A percentile compares a stretch with the other conserved stretches of the same genome.
Conservation (phyloP, 108 stramenopile species). For the Cyclotella choctawhatcheeana region DNA sequence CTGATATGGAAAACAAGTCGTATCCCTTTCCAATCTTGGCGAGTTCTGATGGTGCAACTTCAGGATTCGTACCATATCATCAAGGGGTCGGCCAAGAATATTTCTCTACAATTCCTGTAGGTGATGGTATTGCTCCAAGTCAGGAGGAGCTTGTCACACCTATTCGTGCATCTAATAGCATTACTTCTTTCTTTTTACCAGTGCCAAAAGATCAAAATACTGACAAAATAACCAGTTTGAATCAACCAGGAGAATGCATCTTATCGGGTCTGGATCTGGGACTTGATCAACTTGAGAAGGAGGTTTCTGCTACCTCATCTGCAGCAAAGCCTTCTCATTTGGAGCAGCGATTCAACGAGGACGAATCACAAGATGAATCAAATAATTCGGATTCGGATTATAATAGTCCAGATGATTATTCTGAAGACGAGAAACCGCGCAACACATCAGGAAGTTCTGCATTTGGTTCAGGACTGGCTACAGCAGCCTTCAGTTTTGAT, state of each 20-base stretch:
- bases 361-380: not conserved
- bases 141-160: no score
- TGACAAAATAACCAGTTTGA: not conserved
- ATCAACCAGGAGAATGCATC: slow-evolving; percentile 23
- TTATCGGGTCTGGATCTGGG: slow-evolving; percentile 42
- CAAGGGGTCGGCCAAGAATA: slow-evolving; percentile 16
- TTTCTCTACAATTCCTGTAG: slow-evolving; percentile 17
- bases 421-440: slow-evolving; percentile 9
- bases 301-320: not conserved
- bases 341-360: not conserved
- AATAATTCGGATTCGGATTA: slow-evolving; percentile 32
- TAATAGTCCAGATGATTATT: slow-evolving; percentile 22
- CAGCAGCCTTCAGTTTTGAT: slow-evolving; percentile 36
- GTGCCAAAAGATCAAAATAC: not conserved
- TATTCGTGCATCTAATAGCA: no score
- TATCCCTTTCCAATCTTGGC: slow-evolving; percentile 44
- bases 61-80: slow-evolving; percentile 34
- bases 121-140: no score
- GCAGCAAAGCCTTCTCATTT: not conserved
- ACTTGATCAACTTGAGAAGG: slow-evolving; percentile 19
- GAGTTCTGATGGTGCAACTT: slow-evolving; percentile 67
- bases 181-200: no score
- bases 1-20: not conserved
- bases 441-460: not conserved
- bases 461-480: slow-evolving; percentile 41